Conservation (phyloP, 495 filamentous ascomycete genomes). For the Neurospora cerealis region DNA sequence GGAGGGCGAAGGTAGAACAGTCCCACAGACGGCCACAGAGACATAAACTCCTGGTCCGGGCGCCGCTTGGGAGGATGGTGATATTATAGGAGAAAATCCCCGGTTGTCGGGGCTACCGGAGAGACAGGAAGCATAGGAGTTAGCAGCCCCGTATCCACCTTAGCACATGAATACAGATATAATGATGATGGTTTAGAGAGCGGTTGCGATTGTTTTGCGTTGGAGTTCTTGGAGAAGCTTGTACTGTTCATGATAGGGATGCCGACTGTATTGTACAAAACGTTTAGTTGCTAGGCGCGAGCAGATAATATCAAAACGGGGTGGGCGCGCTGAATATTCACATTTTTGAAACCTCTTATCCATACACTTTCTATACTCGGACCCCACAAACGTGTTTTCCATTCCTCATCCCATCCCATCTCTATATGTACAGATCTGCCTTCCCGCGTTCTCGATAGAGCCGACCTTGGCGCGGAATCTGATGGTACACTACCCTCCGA, state of each 20-base stretch:
- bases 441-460: not conserved
- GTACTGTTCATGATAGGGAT: not conserved
- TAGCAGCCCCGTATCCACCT: not conserved
- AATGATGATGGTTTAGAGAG: not conserved
- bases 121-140: not conserved
- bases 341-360: not conserved
- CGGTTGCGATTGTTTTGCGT: not conserved
- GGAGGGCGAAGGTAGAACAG: not conserved
- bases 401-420: not conserved
- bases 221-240: not conserved
- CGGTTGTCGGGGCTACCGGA: not conserved
- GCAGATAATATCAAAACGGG: not conserved
- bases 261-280: not conserved
- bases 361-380: not conserved
- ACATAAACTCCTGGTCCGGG: not conserved
- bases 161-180: not conserved
- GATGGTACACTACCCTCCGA: not conserved
- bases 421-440: not conserved
- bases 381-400: not conserved
- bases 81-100: not conserved
- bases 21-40: not conserved
- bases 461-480: not conserved
- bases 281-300: not conserved
- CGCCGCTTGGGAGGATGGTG: not conserved
- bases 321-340: not conserved